Evolutionary conservation across 1,139 yeast genomes (phyloP).

Genomic region (Candida sp.): DNA sequence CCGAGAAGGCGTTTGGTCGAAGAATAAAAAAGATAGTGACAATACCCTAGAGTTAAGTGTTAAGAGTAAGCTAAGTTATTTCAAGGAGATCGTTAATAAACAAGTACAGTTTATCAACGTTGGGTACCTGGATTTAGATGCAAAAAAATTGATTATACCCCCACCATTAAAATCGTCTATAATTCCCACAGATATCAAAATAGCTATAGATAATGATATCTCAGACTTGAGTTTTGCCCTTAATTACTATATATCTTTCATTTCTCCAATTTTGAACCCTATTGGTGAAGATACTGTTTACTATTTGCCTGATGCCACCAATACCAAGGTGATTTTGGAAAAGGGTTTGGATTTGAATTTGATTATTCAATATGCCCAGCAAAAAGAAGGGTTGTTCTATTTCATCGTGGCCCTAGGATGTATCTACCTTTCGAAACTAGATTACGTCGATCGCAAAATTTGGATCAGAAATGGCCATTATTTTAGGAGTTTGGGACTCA

Average conservation of each 20-base stretch:
- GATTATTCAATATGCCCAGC: constrained; percentile 22
- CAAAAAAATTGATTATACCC: not conserved
- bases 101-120: constrained; percentile 18
- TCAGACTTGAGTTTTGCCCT: constrained; percentile 19
- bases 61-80: constrained; percentile 12
- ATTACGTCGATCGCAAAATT: constrained; percentile 8
- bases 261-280: constrained; percentile 27
- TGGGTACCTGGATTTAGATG: constrained; percentile 10
- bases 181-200: constrained; percentile 21
- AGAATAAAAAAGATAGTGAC: constrained; percentile 8
- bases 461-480: constrained; percentile 17
- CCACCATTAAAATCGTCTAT: constrained; percentile 10
- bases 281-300: constrained; percentile 14
- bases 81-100: constrained; percentile 11
- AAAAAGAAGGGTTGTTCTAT: constrained; percentile 19
- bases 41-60: constrained; percentile 9
- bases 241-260: constrained; percentile 21
- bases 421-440: constrained; percentile 19
- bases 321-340: constrained; percentile 15
- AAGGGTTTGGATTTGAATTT: constrained; percentile 20
- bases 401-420: constrained; percentile 24
- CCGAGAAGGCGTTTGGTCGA: constrained; percentile 28
- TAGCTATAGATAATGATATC: constrained; percentile 10
- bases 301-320: constrained; percentile 5
- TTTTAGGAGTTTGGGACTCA: constrained; percentile 17